Conservation (phyloP, 148 eudicot species). For the Pharnaceum exiguum region DNA sequence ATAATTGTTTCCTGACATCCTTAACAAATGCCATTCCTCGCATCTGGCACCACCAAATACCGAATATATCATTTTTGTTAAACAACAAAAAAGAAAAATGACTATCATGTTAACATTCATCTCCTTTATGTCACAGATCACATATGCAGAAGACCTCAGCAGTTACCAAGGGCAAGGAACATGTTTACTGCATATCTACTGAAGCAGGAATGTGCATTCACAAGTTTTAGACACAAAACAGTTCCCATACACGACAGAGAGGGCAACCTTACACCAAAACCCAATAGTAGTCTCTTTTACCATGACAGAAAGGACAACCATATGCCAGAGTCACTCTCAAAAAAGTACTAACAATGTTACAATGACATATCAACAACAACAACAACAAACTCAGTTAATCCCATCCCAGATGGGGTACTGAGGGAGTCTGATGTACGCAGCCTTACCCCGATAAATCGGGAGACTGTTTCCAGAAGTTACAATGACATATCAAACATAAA, state of each 20-base stretch:
- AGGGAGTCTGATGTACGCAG: too few species aligned
- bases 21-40: constrained; percentile 94
- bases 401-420: too few species aligned
- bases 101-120: not conserved
- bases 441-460: too few species aligned
- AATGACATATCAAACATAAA: not conserved
- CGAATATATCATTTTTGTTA: not conserved
- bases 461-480: too few species aligned
- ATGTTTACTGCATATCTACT: not conserved
- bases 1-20: constrained; percentile 85
- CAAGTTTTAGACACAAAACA: not conserved
- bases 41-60: constrained; percentile 30
- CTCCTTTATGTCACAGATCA: not conserved
- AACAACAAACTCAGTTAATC: too few species aligned
- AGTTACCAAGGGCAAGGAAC: not conserved
- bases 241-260: not conserved
- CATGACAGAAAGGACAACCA: too few species aligned
- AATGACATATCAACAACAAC: too few species aligned
- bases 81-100: not conserved
- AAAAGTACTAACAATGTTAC: too few species aligned
- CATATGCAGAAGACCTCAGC: not conserved
- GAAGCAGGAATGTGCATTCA: not conserved
- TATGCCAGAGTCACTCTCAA: too few species aligned
- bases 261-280: not conserved
- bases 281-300: too few species aligned